Evolutionary conservation across 208 protist genomes (phyloP).

Genomic region (Herpetomonas muscarum): DNA sequence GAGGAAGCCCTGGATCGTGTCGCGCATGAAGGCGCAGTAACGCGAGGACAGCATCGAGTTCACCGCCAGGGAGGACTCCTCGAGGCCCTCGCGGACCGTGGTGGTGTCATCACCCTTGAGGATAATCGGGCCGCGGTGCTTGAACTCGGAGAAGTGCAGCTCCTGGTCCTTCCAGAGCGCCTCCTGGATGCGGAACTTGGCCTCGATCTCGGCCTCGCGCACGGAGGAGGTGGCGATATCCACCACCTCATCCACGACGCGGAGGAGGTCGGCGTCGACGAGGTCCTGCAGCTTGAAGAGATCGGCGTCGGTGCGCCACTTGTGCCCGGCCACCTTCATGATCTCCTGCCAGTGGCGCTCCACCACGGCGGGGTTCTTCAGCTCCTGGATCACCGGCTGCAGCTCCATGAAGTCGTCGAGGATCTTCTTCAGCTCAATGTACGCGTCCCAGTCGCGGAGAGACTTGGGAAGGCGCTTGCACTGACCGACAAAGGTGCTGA

Average conservation of each 20-base stretch:
- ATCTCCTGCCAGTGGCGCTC: constrained; percentile 95
- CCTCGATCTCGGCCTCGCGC: constrained; percentile 96
- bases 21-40: constrained; percentile 93
- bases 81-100: constrained; percentile 87
- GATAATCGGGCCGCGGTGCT: constrained; percentile 91
- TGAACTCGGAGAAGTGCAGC: constrained; percentile 93
- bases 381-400: constrained; percentile 90
- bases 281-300: constrained; percentile 94
- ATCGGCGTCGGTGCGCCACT: constrained; percentile 90
- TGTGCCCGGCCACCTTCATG: constrained; percentile 82
- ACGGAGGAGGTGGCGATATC: constrained; percentile 93
- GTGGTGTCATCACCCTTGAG: constrained; percentile 91
- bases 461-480: constrained; percentile 91
- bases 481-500: constrained; percentile 89
- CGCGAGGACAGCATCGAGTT: constrained; percentile 93
- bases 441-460: constrained; percentile 93
- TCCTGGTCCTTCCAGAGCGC: constrained; percentile 92
- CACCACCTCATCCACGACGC: constrained; percentile 92
- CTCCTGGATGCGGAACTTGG: constrained; percentile 89
- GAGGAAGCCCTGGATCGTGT: constrained; percentile 87
- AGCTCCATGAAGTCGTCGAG: constrained; percentile 95
- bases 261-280: constrained; percentile 86
- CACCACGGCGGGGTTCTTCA: constrained; percentile 92
- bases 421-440: constrained; percentile 93
- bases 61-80: constrained; percentile 94